These are phyloP conservation scores for Cucumis hystrix DNA, from an alignment of 306 rosid species.

Conservation along the genomic window DNA sequence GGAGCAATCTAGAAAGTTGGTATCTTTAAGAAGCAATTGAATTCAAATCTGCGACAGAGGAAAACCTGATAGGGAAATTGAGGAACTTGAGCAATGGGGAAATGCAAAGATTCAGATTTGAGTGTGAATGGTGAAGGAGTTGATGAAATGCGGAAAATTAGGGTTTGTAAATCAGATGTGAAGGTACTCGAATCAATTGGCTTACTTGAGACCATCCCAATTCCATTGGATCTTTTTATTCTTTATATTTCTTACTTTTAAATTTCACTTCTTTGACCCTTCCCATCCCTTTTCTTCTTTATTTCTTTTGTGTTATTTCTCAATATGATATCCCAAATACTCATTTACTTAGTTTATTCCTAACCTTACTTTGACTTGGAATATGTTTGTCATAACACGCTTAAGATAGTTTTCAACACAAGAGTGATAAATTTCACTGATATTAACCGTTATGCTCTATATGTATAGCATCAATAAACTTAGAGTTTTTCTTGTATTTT, in stretches of 20 bases:
- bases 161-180: not conserved
- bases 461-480: too few species aligned
- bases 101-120: not conserved
- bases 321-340: too few species aligned
- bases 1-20: not conserved
- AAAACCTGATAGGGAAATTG: not conserved
- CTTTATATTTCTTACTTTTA: not conserved
- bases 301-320: too few species aligned
- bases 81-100: not conserved
- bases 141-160: not conserved
- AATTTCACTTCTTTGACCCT: too few species aligned
- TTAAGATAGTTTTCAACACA: too few species aligned
- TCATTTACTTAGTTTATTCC: too few species aligned
- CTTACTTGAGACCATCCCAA: not conserved
- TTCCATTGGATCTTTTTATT: not conserved
- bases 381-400: too few species aligned
- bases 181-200: not conserved
- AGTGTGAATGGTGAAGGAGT: not conserved
- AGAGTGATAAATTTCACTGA: too few species aligned
- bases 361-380: too few species aligned
- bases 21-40: not conserved
- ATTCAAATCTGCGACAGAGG: not conserved
- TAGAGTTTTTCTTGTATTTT: too few species aligned
- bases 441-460: too few species aligned
- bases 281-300: too few species aligned